These are phyloP conservation scores for Aspergillus sp. DNA, from an alignment of 2,329 filamentous ascomycete genomes.

Conservation along the genomic window DNA sequence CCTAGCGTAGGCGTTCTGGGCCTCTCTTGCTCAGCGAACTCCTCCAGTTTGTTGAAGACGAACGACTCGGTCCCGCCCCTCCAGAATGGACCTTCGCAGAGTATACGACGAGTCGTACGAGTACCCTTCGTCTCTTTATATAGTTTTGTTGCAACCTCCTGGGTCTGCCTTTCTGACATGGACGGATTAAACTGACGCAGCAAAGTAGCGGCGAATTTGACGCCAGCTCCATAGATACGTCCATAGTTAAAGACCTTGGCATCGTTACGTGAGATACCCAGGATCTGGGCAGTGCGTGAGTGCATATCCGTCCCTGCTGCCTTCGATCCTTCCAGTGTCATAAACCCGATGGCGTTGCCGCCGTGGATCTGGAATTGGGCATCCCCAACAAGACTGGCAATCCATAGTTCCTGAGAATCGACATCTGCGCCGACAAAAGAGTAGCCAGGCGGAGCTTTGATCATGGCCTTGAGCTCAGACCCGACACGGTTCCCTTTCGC, in stretches of 20 bases:
- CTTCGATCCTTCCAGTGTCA: slow-evolving; percentile 97
- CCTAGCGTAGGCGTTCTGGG: slow-evolving; percentile 90
- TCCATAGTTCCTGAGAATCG: slow-evolving; percentile 97
- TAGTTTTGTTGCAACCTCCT: slow-evolving; percentile 72
- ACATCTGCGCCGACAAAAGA: slow-evolving; percentile 96
- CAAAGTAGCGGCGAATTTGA: slow-evolving; percentile 88
- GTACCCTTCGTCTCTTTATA: slow-evolving; percentile 89
- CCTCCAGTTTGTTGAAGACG: slow-evolving; percentile 96
- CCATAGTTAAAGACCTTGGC: slow-evolving; percentile 99
- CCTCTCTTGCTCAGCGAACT: slow-evolving; percentile 92
- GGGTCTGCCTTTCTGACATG: slow-evolving; percentile 77
- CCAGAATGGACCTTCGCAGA: slow-evolving; percentile 83
- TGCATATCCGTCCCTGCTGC: slow-evolving; percentile 91
- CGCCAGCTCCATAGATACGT: slow-evolving; percentile 94
- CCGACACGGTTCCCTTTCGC: slow-evolving; percentile 95
- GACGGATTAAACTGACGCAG: slow-evolving; percentile 90
- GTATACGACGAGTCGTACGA: slow-evolving; percentile 72
- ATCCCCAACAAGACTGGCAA: slow-evolving; percentile 91
- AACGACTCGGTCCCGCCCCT: slow-evolving; percentile 94
- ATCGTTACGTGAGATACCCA: slow-evolving; percentile 91
- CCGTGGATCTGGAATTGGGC: slow-evolving; percentile 93
- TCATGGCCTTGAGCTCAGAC: slow-evolving; percentile 96
- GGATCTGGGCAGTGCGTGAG: slow-evolving; percentile 85
- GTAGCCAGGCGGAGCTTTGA: slow-evolving; percentile 86
- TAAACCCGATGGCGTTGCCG: slow-evolving; percentile 96